Evolutionary conservation across 2,329 filamentous ascomycete genomes (phyloP).

Genomic region (Pezicula radicicola): DNA sequence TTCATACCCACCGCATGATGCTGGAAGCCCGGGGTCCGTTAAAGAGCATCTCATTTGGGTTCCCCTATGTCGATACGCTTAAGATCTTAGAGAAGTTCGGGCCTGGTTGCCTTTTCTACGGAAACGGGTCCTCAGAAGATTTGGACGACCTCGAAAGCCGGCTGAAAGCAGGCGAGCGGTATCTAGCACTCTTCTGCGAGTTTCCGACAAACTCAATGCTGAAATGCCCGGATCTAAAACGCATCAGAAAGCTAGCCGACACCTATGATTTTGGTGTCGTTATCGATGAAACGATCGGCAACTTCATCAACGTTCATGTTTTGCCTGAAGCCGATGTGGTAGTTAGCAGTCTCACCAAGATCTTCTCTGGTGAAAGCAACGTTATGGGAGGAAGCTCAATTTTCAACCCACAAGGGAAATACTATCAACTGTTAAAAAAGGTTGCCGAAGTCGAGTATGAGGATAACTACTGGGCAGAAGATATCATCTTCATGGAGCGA

Average conservation of each 20-base stretch:
- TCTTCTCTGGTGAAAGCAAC: constrained; percentile 96
- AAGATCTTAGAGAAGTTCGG: constrained; percentile 96
- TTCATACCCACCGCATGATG: constrained; percentile 76
- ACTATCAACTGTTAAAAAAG: constrained; percentile 67
- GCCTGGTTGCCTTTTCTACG: constrained; percentile 84
- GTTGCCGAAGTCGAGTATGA: constrained; percentile 68
- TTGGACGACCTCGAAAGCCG: constrained; percentile 78
- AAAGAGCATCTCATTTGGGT: constrained; percentile 91
- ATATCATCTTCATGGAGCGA: constrained; percentile 90
- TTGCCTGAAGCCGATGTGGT: constrained; percentile 86
- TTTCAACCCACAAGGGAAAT: constrained; percentile 62
- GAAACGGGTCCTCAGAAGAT: constrained; percentile 71
- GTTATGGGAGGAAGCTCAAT: constrained; percentile 88
- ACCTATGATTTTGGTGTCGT: constrained; percentile 86
- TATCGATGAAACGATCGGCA: constrained; percentile 94
- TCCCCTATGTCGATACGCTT: constrained; percentile 94
- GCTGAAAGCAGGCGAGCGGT: constrained; percentile 69
- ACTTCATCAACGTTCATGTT: constrained; percentile 93
- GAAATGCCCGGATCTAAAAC: constrained; percentile 75
- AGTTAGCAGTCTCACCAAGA: constrained; percentile 92
- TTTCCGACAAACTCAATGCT: constrained; percentile 92
- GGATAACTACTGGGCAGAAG: constrained; percentile 92
- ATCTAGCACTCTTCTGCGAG: constrained; percentile 85
- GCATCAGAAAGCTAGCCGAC: constrained; percentile 79
- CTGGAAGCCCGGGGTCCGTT: constrained; percentile 59